Conservation (phyloP, 169 alveolate genomes). For the Babesia divergens region DNA sequence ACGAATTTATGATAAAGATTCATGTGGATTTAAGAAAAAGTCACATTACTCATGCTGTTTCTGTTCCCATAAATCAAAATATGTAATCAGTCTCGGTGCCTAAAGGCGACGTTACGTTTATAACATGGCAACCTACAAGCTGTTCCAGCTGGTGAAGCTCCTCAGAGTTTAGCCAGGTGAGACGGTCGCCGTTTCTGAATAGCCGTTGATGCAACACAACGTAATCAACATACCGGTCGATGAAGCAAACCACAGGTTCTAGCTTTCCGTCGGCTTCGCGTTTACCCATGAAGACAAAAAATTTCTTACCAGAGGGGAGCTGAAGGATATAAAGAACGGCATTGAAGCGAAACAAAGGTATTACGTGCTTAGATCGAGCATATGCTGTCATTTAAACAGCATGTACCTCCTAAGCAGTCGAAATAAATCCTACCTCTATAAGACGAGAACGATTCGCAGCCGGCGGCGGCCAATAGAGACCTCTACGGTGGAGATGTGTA, state of each 20-base stretch:
- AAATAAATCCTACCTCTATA: constrained; percentile 54
- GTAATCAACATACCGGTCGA: constrained; percentile 61
- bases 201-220: background rate
- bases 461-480: constrained; percentile 81
- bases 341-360: no score
- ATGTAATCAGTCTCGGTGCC: constrained; percentile 40
- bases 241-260: constrained; percentile 76
- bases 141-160: constrained; percentile 61
- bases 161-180: constrained; percentile 55
- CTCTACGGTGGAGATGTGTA: no score
- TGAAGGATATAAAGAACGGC: no score
- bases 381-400: no score
- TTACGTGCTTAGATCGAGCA: no score
- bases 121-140: constrained; percentile 15
- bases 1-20: background rate
- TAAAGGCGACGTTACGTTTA: background rate
- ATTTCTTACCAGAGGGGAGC: constrained; percentile 78
- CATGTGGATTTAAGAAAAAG: background rate
- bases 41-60: background rate
- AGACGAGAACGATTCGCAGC: constrained; percentile 52
- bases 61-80: constrained; percentile 36
- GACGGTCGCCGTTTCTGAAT: constrained; percentile 50
- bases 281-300: constrained; percentile 75
- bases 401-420: no score
- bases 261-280: constrained; percentile 79